Percentiles rank a stretch among this genome's conserved stretches.
Conservation (phyloP, 1,284 basidiomycete genomes). For the Naganishia cerealis region DNA sequence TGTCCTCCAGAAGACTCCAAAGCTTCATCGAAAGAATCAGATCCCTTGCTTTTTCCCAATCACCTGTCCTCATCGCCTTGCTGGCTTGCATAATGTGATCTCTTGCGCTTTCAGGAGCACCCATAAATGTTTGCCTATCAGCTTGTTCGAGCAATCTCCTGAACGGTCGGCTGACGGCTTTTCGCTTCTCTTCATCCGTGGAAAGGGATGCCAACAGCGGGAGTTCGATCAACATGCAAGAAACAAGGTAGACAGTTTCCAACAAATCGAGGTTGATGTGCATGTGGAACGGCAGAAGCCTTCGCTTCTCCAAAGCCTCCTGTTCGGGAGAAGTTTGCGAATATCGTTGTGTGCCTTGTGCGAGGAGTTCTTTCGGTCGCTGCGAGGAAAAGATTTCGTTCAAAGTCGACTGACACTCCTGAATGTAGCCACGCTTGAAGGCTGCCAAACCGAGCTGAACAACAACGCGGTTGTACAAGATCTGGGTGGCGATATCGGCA, state of each 20-base stretch:
- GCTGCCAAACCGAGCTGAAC: constrained; percentile 96
- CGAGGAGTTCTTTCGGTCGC: constrained; percentile 92
- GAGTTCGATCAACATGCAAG: constrained; percentile 97
- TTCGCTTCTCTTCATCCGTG: constrained; percentile 86
- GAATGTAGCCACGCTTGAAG: constrained; percentile 91
- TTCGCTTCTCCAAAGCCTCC: constrained; percentile 91
- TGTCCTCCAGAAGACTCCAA: constrained; percentile 93
- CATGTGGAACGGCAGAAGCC: constrained; percentile 98
- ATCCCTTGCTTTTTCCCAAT: constrained; percentile 94
- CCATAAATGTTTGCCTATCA: constrained; percentile 95
- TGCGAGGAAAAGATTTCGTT: constrained; percentile 96
- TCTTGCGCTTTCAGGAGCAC: constrained; percentile 95
- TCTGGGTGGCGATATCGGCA: constrained; percentile 95
- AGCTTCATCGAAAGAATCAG: constrained; percentile 95
- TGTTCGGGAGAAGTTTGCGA: constrained; percentile 81
- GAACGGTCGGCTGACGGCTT: constrained; percentile 92
- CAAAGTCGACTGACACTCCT: constrained; percentile 86
- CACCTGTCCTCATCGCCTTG: constrained; percentile 91
- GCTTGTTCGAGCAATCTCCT: constrained; percentile 93
- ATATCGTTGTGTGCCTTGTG: constrained; percentile 93
- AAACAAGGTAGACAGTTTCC: constrained; percentile 95
- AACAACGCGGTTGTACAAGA: constrained; percentile 94
- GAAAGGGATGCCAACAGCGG: constrained; percentile 91
- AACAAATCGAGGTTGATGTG: constrained; percentile 98
- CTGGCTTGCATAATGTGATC: constrained; percentile 99